These are phyloP conservation scores for Leishmania lainsoni DNA, from an alignment of 208 protist genomes.

Conservation along the genomic window DNA sequence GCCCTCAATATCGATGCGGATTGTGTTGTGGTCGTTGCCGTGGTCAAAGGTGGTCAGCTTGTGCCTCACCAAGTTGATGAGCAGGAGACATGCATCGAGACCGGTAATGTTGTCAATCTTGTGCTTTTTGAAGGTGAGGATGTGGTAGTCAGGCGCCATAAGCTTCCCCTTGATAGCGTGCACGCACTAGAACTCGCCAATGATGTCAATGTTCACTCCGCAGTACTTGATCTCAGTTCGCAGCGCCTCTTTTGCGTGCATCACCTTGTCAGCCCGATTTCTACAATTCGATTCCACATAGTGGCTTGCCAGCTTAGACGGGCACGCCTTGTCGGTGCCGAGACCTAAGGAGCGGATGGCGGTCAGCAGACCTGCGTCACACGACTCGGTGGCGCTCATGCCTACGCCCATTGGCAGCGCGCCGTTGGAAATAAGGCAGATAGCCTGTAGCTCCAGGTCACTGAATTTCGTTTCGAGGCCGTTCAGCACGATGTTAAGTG, in stretches of 20 bases:
- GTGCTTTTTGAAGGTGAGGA: conserved; percentile 54
- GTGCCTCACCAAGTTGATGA: conserved; percentile 70
- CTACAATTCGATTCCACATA: conserved; percentile 38
- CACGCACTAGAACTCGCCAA: conserved; percentile 86
- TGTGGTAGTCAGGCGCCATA: conserved; percentile 79
- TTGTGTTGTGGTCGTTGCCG: conserved; percentile 55
- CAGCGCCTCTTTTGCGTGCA: conserved; percentile 60
- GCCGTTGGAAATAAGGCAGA: conserved; percentile 59
- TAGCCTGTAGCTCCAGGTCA: conserved; percentile 45
- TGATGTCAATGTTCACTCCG: conserved; percentile 86
- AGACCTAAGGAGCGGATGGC: conserved; percentile 39
- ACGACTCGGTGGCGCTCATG: conserved; percentile 75
- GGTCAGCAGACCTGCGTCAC: conserved; percentile 53
- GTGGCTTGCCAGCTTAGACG: conserved; percentile 13
- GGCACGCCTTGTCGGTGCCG: conserved; percentile 24
- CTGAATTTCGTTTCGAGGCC: conserved; percentile 42
- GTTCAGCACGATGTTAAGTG: conserved; percentile 42
- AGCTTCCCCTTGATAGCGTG: conserved; percentile 66
- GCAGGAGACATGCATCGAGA: conserved; percentile 57
- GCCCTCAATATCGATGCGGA: conserved; percentile 59
- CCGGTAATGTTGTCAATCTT: conserved; percentile 49
- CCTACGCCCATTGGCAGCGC: conserved; percentile 76
- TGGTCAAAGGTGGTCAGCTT: conserved; percentile 47
- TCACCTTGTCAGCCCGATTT: conserved; percentile 45
- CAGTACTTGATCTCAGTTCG: conserved; percentile 73